Evolutionary conservation across 805 yeast genomes (phyloP).

Genomic region (Blastobotrys mokoenaii): DNA sequence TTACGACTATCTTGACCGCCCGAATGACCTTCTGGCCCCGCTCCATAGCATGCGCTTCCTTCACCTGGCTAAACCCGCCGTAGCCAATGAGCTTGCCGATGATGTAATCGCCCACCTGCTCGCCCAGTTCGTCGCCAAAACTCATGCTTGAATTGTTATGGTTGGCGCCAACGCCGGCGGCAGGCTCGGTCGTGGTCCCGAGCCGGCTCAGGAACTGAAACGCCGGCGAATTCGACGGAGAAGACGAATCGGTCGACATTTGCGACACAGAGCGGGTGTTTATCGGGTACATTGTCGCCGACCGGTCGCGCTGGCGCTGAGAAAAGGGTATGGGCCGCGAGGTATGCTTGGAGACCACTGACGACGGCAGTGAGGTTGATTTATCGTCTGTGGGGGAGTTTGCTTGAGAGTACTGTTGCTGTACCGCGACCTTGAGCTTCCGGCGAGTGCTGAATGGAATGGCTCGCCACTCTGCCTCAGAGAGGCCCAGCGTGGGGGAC

Average conservation of each 20-base stretch:
- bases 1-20: slow-evolving; percentile 55
- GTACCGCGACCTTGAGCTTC: slow-evolving; percentile 13
- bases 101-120: slow-evolving; percentile 47
- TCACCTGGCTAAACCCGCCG: slow-evolving; percentile 85
- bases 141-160: not conserved
- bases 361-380: not conserved
- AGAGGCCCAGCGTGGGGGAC: slow-evolving; percentile 16
- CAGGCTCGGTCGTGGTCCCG: slow-evolving; percentile 9
- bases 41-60: slow-evolving; percentile 47
- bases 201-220: slow-evolving; percentile 15
- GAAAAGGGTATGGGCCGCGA: slow-evolving; percentile 9
- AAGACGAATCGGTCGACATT: slow-evolving; percentile 9
- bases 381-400: not conserved
- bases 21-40: slow-evolving; percentile 19
- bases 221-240: slow-evolving; percentile 16
- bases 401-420: slow-evolving; percentile 2
- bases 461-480: slow-evolving; percentile 18
- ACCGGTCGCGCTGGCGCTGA: slow-evolving; percentile 11
- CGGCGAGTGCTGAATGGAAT: slow-evolving; percentile 18
- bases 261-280: slow-evolving; percentile 9
- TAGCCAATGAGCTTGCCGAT: slow-evolving; percentile 73
- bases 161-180: slow-evolving; percentile 4
- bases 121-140: slow-evolving; percentile 35
- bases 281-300: slow-evolving; percentile 12
- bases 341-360: slow-evolving; percentile 3